Evolutionary conservation across 2,329 filamentous ascomycete genomes (phyloP), one percentile per base, ranked within the genome.

Genomic region (Akanthomyces muscarius): DNA sequence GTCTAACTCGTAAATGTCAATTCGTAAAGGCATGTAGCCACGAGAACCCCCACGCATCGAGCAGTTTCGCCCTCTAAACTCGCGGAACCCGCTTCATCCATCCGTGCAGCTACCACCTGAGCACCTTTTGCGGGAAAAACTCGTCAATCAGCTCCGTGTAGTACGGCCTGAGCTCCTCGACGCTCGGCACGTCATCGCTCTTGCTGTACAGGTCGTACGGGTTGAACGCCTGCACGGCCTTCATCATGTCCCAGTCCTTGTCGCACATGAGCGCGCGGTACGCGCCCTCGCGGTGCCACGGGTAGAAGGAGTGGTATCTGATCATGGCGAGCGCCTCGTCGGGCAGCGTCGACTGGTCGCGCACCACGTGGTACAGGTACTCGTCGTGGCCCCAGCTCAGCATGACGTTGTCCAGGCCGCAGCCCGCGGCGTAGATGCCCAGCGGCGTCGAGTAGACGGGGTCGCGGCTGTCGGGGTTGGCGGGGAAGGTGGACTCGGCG

Each of bases 151-250:
- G 71, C 65, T 77, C 76, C 71, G 75, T 71, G 65, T 78, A 79
- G 66, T 79, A 78, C 1, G 77, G 77, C 74, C 94, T 96, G 63
- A 96, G 79, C 70, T 90, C 86, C 71, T 92, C 89, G 0, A 88
- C 84, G 63, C 85, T 87, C 1, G 91, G 92, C 25, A 92, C 82
- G 28, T 86, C 90, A 70, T 96, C 92, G 69, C 88, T 92, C 86
- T 96, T 96, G 80, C 89, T 94, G 80, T 96, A 96, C 59, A 96
- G 73, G 73, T 96, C 92, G 70, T 96, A 97, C 0, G 92, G 91
- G 74, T 96, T 96, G 77, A 97, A 96, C 0, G 90, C 91, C 75
- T 86, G 84, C 56, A 96, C 92, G 10, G 91, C 91, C 71, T 86
- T 85, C 69, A 96, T 78, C 88, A 96, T 92, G 70, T 83, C 82